phyloP scores from a whole-genome alignment of 208 protist species.

The Wallacemonas sp. region DNA sequence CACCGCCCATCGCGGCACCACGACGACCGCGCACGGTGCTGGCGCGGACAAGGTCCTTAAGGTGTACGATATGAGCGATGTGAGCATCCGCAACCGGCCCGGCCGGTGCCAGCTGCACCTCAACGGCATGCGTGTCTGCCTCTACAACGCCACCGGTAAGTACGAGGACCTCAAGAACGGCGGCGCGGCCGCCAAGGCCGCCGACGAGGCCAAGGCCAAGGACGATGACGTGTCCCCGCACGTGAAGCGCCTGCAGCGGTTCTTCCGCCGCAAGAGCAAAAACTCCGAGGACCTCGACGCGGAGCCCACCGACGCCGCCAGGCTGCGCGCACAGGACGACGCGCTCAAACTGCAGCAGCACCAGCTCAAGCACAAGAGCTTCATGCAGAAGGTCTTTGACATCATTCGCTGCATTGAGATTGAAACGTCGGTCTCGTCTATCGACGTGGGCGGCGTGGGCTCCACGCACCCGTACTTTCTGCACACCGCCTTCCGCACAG shows the following conservation, averaged over 20 bases:
- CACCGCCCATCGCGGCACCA: neutral
- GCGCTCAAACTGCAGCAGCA: conserved; percentile 51
- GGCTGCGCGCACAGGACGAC: conserved; percentile 25
- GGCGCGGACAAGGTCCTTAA: conserved; percentile 46
- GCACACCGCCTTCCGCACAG: conserved; percentile 68
- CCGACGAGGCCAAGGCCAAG: conserved; percentile 10
- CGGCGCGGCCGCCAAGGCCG: conserved; percentile 7
- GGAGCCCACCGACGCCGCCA: conserved; percentile 18
- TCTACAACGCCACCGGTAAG: conserved; percentile 88
- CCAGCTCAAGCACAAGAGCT: conserved; percentile 39
- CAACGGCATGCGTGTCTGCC: conserved; percentile 75
- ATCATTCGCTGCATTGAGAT: conserved; percentile 80
- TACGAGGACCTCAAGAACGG: conserved; percentile 52
- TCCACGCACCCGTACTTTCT: conserved; percentile 79
- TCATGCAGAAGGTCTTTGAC: conserved; percentile 69
- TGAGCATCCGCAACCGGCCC: conserved; percentile 55
- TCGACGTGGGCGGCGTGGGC: conserved; percentile 72
- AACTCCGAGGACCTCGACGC: conserved; percentile 26
- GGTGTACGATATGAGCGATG: conserved; percentile 53
- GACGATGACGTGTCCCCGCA: neutral
- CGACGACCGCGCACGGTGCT: neutral
- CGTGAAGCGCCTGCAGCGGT: neutral
- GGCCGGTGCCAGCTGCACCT: conserved; percentile 77
- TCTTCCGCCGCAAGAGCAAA: conserved; percentile 11
- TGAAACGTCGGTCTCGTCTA: conserved; percentile 65